These are phyloP conservation scores for Boehmeria nivea DNA, from an alignment of 306 rosid genomes.

Conservation along the genomic window DNA sequence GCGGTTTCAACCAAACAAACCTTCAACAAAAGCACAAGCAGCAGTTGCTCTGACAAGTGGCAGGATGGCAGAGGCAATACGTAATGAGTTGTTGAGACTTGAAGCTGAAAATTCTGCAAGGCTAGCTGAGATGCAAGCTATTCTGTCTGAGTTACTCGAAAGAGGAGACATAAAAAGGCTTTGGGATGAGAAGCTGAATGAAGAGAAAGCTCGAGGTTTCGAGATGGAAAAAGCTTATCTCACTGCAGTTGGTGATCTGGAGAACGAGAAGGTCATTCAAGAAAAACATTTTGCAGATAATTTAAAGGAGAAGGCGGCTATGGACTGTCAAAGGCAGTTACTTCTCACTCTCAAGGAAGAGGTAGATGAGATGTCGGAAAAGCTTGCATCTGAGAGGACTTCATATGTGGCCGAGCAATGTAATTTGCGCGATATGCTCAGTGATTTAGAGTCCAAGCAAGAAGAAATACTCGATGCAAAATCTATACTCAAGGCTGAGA, in stretches of 20 bases:
- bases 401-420: conserved; percentile 52
- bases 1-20: conserved; percentile 86
- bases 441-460: conserved; percentile 52
- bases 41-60: conserved; percentile 77
- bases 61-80: conserved; percentile 56
- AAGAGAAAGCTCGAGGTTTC: conserved; percentile 53
- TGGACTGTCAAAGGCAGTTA: conserved; percentile 82
- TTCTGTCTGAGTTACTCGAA: conserved; percentile 61
- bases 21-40: conserved; percentile 83
- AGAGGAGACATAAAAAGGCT: conserved; percentile 66
- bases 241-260: conserved; percentile 48
- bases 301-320: conserved; percentile 67
- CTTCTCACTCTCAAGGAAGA: conserved; percentile 65
- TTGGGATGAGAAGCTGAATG: conserved; percentile 66
- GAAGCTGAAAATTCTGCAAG: conserved; percentile 55
- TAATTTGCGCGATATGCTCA: conserved; percentile 37
- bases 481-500: conserved; percentile 85
- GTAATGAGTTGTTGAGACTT: conserved; percentile 56
- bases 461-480: conserved; percentile 58
- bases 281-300: conserved; percentile 43
- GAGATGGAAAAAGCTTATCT: conserved; percentile 57
- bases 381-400: conserved; percentile 55
- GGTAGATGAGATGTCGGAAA: conserved; percentile 65
- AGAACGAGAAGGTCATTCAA: conserved; percentile 51
- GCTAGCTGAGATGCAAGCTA: conserved; percentile 57